Conservation (phyloP, 2,329 filamentous ascomycete species). For the Fusarium xylarioides region DNA sequence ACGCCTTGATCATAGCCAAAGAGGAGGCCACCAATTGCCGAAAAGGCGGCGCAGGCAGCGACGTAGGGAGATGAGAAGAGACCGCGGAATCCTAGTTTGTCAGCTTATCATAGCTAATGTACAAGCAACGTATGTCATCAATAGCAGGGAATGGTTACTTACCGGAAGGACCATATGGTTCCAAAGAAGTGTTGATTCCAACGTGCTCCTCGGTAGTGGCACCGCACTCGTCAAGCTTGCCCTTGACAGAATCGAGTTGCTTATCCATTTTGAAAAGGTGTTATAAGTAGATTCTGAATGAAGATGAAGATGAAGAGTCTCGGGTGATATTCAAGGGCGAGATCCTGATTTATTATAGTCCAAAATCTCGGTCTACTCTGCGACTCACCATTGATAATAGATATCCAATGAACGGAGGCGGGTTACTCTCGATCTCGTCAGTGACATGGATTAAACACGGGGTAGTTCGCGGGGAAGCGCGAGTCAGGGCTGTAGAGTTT, state of each 20-base stretch:
- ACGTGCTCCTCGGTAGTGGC: not conserved
- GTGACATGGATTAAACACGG: not conserved
- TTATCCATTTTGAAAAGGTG: not conserved
- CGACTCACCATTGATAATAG: not conserved
- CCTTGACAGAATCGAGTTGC: not conserved
- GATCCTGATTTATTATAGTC: not conserved
- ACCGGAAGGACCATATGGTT: constrained; percentile 15
- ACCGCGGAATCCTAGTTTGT: constrained; percentile 42
- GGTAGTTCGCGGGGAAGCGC: not conserved
- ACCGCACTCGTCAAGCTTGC: constrained; percentile 5
- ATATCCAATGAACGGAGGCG: not conserved
- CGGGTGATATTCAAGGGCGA: not conserved
- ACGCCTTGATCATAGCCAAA: constrained; percentile 54
- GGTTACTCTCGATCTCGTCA: not conserved
- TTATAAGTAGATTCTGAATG: not conserved
- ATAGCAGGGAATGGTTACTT: accelerated
- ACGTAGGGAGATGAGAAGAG: constrained; percentile 47
- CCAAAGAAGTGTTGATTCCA: not conserved
- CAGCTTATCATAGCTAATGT: not conserved
- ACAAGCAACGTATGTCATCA: no score
- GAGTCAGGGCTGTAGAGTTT: not conserved
- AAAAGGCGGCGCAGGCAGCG: constrained; percentile 46
- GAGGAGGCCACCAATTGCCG: constrained; percentile 51
- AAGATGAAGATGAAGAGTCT: not conserved
- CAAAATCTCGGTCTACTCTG: not conserved